Evolutionary conservation across 2,329 filamentous ascomycete genomes (phyloP), one percentile per base, ranked within the genome.

Genomic region (Erysiphe pulchra): DNA sequence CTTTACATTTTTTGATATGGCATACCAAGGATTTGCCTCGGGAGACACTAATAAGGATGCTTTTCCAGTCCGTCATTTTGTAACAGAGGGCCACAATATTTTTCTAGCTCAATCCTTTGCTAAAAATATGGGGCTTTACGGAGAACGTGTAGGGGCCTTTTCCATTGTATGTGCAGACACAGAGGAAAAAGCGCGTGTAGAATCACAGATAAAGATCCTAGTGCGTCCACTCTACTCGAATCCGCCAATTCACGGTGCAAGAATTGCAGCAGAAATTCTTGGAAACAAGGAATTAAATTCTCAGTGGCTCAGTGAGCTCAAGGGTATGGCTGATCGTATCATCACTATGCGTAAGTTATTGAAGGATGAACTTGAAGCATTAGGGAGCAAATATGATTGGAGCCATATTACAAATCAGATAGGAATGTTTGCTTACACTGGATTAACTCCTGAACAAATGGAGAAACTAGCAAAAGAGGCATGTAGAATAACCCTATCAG

Each of bases 61-160:
- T 52, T 95, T 87, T 61, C 83, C 90, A 50, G 73, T 95, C 54
- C 77, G 90, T 54, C 71, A 94, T 71, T 98, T 98, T 62, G 76
- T 94, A 61, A 73, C 84, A 66, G 69, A 94, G 67, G 87, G 87
- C 57, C 85, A 93, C 69, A 75, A 84, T 60, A 75, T 90, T 60
- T 77, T 76, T 59, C 75, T 95, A 51, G 79, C 81, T 57, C 87
- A 95, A 69, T 90, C 81, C 46, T 95, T 95, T 63, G 87, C 87
- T 62, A 95, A 95, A 80, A 98, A 98, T 75, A 95, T 98, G 87
- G 90, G 90, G 67, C 82, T 98, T 51, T 95, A 98, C 62, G 90
- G 90, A 61, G 90, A 98, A 72, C 87, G 90, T 67, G 84, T 92
- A 49, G 90, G 90, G 59, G 86, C 86, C 53, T 95, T 98, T 73